phyloP scores from a whole-genome alignment of 768 basidiomycete genomes.

The Xerocomellus intermedius region DNA sequence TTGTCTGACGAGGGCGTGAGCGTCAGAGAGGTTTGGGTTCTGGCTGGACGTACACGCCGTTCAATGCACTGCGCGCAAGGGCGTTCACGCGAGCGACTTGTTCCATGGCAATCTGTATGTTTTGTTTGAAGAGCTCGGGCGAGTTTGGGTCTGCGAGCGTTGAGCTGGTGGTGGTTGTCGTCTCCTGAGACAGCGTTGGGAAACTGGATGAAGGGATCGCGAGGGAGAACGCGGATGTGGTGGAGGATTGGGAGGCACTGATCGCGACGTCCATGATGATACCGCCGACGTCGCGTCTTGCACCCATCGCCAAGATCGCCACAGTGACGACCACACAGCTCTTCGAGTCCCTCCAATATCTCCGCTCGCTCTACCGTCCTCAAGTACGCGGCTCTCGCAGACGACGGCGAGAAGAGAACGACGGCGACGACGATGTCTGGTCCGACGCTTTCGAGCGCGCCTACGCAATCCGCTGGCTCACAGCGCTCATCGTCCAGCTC shows the following conservation, averaged over 20 bases:
- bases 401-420: slow-evolving; percentile 15
- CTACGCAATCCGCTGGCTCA: slow-evolving; percentile 74
- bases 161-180: slow-evolving; percentile 2
- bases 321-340: slow-evolving; percentile 38
- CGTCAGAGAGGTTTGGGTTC: too few relatives aligned
- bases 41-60: slow-evolving; percentile 48
- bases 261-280: slow-evolving; percentile 9
- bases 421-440: slow-evolving; percentile 33
- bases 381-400: slow-evolving; percentile 59
- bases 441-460: slow-evolving; percentile 68
- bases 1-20: slow-evolving; percentile 40
- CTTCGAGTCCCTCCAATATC: slow-evolving; percentile 44
- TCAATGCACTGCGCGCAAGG: slow-evolving; percentile 47
- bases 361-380: slow-evolving; percentile 58
- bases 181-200: slow-evolving; percentile 28
- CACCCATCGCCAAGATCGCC: slow-evolving; percentile 47
- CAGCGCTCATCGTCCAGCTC: slow-evolving; percentile 51
- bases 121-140: slow-evolving; percentile 60
- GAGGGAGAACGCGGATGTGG: slow-evolving; percentile 18
- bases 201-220: slow-evolving; percentile 18
- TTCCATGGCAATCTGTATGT: slow-evolving; percentile 46
- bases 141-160: slow-evolving; percentile 51
- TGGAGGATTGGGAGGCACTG: slow-evolving; percentile 15
- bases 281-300: slow-evolving; percentile 54
- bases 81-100: slow-evolving; percentile 49